phyloP scores from a whole-genome alignment of 495 filamentous ascomycete genomes.

The Tuber brumale region DNA sequence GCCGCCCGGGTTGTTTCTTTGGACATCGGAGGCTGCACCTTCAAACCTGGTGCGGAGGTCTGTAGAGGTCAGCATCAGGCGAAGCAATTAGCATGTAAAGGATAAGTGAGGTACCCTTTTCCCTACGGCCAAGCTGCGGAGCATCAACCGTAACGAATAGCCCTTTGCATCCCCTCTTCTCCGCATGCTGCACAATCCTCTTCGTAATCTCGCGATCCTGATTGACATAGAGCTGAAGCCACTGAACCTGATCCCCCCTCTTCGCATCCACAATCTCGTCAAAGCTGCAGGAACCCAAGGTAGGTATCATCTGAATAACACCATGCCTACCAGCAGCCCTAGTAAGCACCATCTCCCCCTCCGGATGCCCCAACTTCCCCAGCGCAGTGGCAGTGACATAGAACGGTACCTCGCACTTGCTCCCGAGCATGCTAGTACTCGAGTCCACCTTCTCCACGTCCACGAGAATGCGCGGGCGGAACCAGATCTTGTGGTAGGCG shows the following conservation, averaged over 20 bases:
- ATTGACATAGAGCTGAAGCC: constrained; percentile 98
- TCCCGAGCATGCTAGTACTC: constrained; percentile 83
- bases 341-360: constrained; percentile 67
- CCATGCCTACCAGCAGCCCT: constrained; percentile 67
- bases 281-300: constrained; percentile 93
- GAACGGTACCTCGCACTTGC: constrained; percentile 65
- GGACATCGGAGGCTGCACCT: constrained; percentile 78
- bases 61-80: background rate
- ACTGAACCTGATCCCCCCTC: constrained; percentile 76
- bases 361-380: constrained; percentile 66
- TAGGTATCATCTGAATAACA: constrained; percentile 60
- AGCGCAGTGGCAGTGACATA: constrained; percentile 72
- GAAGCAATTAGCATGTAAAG: background rate
- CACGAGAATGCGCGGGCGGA: constrained; percentile 75
- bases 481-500: constrained; percentile 97
- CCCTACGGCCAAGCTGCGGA: constrained; percentile 85
- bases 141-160: constrained; percentile 99
- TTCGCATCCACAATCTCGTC: constrained; percentile 91
- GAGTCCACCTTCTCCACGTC: constrained; percentile 83
- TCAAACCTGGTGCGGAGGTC: constrained; percentile 90
- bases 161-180: constrained; percentile 85
- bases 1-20: constrained; percentile 50
- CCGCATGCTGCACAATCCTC: constrained; percentile 84
- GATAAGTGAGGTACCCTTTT: constrained; percentile 57
- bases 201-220: constrained; percentile 87